phyloP scores from a whole-genome alignment of 305 asterid genomes.

The Lippia alba region DNA sequence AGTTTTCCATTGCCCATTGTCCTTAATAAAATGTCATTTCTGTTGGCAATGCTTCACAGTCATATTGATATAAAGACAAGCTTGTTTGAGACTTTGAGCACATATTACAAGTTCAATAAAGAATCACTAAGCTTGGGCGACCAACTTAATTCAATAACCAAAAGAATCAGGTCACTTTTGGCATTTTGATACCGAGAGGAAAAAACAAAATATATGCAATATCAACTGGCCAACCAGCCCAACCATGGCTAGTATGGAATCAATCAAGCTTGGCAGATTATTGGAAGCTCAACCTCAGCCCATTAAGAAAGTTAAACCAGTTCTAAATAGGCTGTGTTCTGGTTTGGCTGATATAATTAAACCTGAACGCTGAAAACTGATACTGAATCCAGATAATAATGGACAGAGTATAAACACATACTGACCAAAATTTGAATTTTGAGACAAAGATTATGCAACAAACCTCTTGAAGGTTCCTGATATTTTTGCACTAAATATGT shows the following conservation, averaged over 20 bases:
- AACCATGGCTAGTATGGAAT: too few species aligned
- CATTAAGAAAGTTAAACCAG: slow-evolving; percentile 12
- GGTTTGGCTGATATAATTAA: slow-evolving; percentile 1
- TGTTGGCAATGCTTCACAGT: too few species aligned
- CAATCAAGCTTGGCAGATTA: slow-evolving; percentile 16
- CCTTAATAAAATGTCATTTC: too few species aligned
- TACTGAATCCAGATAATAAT: slow-evolving; percentile 26
- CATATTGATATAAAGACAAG: too few species aligned
- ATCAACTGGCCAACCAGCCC: slow-evolving; percentile 26
- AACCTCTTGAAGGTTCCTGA: slow-evolving; percentile 96
- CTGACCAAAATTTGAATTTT: background rate
- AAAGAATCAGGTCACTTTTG: background rate
- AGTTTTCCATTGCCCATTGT: background rate
- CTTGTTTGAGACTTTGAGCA: too few species aligned
- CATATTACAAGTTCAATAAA: slow-evolving; percentile 16
- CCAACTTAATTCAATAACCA: background rate
- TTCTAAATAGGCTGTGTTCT: background rate
- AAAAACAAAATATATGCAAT: background rate
- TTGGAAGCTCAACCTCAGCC: slow-evolving; percentile 2
- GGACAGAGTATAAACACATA: slow-evolving; percentile 14
- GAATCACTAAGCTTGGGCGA: background rate
- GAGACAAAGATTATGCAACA: slow-evolving; percentile 31
- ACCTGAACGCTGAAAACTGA: slow-evolving; percentile 26
- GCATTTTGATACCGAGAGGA: slow-evolving; percentile 18
- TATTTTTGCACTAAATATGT: slow-evolving; percentile 86